These are phyloP conservation scores for Geotrichum carabidarum DNA, from an alignment of 1,139 yeast species.

Conservation along the genomic window DNA sequence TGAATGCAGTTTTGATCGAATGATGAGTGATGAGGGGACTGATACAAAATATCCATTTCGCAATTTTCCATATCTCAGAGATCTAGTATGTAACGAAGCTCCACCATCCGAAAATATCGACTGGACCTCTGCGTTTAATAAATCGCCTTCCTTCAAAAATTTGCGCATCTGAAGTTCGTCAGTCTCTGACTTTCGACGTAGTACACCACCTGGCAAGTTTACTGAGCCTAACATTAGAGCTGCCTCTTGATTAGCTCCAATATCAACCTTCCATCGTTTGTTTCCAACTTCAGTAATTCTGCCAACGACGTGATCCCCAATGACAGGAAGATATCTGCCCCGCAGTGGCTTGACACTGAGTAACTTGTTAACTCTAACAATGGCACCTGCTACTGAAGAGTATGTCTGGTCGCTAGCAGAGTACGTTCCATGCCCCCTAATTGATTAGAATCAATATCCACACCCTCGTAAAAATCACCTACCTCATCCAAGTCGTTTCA, in stretches of 20 bases:
- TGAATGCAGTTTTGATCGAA: conserved; percentile 81
- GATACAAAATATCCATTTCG: conserved; percentile 80
- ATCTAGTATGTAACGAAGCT: conserved; percentile 91
- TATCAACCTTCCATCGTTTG: conserved; percentile 94
- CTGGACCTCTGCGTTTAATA: conserved; percentile 93
- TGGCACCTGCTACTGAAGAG: conserved; percentile 89
- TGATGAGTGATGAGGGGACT: conserved; percentile 76
- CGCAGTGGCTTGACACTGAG: conserved; percentile 80
- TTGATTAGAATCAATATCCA: background rate
- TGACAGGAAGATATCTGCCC: conserved; percentile 86
- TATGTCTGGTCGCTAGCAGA: conserved; percentile 63
- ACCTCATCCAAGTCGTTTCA: conserved; percentile 90
- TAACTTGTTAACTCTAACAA: conserved; percentile 78
- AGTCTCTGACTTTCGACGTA: conserved; percentile 86
- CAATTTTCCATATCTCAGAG: conserved; percentile 88
- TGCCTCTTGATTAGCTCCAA: conserved; percentile 91
- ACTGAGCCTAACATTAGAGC: conserved; percentile 90
- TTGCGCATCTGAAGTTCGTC: conserved; percentile 96
- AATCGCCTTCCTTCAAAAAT: conserved; percentile 93
- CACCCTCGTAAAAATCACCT: conserved; percentile 13
- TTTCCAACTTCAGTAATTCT: conserved; percentile 91
- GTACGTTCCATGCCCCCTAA: conserved; percentile 91
- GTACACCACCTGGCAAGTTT: conserved; percentile 93
- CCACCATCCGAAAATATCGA: conserved; percentile 83
- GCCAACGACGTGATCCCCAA: conserved; percentile 95